Evolutionary conservation across 306 rosid genomes (phyloP), one percentile per base, ranked within the genome.

Genomic region (Lithocarpus polystachyus): DNA sequence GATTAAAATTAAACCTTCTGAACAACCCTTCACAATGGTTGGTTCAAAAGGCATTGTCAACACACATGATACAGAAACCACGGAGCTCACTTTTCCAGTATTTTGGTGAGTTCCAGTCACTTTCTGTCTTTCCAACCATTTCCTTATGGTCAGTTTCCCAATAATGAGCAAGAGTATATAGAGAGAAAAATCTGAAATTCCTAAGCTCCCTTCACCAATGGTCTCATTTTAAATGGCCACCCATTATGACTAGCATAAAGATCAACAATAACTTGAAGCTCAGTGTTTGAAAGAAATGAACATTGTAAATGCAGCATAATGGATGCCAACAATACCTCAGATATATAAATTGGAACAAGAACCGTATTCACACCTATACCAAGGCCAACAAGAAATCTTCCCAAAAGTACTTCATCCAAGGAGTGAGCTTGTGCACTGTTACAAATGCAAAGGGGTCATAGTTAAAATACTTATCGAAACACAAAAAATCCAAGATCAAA

Each of bases 361-460:
- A 92, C 96, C 0, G 96, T 89, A 73, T 90, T 88, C 62, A 94
- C 98, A 73, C 98, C 98, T 45, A 94, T 92, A 81, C 98, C 98
- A 75, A 94, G 89, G 79, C 96, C 98, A 86, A 94, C 98, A 78
- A 94, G 96, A 94, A 94, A 90, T 75, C 98, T 90, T 83, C 98
- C 98, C 86, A 79, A 83, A 82, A 92, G 90, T 68, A 94, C 53
- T 82, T 89, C 97, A 84, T 90, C 86, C 85, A 94, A 84, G 54
- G 96, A 84, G 68, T 87, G 90, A 1, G 98, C 97, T 77, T 90
- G 88, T 56, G 97, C 97, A 81, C 97, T 94, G 86, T 79, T 64
- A 89, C 77, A 76, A 82, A 83, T 73, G 55, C 37, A 76, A 81
- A 76, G 6, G 67, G 54, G 71, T 59, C 79, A 71, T 75, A 56